A percentile compares a stretch with the other conserved stretches of the same genome.
phyloP scores from a whole-genome alignment of 1,139 yeast species.

The Protomyces pachydermus region DNA sequence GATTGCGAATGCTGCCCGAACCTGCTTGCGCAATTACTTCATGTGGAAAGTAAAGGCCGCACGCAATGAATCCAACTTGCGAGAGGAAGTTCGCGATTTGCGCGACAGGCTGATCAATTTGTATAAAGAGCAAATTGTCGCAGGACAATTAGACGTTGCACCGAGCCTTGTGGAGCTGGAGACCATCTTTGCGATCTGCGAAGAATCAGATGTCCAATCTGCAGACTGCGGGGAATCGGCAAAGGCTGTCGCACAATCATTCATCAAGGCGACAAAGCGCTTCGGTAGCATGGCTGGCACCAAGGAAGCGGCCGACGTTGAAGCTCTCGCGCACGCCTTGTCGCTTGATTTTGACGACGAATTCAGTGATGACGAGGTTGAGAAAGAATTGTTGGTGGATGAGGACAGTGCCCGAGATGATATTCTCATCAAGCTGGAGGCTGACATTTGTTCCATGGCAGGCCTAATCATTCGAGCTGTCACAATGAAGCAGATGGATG shows the following conservation, averaged over 20 bases:
- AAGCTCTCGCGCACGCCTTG: background rate
- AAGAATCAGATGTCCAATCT: background rate
- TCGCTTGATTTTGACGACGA: conserved; percentile 18
- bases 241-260: background rate
- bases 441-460: conserved; percentile 29
- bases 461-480: conserved; percentile 32
- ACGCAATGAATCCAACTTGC: background rate
- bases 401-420: background rate
- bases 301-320: background rate
- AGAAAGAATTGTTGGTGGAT: background rate
- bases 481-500: conserved; percentile 27
- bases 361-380: conserved; percentile 25
- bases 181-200: conserved; percentile 13
- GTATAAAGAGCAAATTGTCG: conserved; percentile 8
- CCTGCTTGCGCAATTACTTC: conserved; percentile 28
- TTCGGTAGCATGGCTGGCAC: background rate
- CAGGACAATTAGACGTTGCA: conserved; percentile 2
- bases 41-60: conserved; percentile 30
- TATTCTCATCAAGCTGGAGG: conserved; percentile 22
- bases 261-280: background rate
- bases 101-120: conserved; percentile 14
- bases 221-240: background rate
- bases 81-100: background rate
- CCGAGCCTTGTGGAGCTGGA: conserved; percentile 5
- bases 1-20: conserved; percentile 5